phyloP scores from a whole-genome alignment of 345 rosid genomes.

The Arabidopsis arenosa region DNA sequence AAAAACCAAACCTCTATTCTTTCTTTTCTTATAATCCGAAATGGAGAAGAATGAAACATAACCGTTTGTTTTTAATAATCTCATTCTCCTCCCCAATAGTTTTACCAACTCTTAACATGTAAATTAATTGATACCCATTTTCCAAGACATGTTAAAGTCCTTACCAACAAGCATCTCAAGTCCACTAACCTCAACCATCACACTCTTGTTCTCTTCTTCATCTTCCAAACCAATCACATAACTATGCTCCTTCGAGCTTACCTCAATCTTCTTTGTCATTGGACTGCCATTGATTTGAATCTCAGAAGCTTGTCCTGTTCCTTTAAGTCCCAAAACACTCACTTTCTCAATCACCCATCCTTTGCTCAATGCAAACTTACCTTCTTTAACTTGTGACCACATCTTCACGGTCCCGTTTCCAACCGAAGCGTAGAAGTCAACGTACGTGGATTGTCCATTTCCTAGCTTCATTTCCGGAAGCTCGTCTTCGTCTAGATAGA shows the following conservation, averaged over 20 bases:
- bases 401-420: slow-evolving; percentile 66
- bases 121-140: slow-evolving; percentile 48
- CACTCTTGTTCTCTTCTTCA: slow-evolving; percentile 49
- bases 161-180: slow-evolving; percentile 70
- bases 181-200: slow-evolving; percentile 69
- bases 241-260: slow-evolving; percentile 57
- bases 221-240: slow-evolving; percentile 45
- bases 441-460: slow-evolving; percentile 65
- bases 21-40: slow-evolving; percentile 10
- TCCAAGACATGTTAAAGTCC: slow-evolving; percentile 75
- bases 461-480: slow-evolving; percentile 91
- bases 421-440: slow-evolving; percentile 66
- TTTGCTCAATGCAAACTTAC: slow-evolving; percentile 70
- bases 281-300: slow-evolving; percentile 60
- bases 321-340: slow-evolving; percentile 69
- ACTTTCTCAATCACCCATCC: slow-evolving; percentile 79
- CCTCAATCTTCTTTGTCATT: slow-evolving; percentile 34
- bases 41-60: neutral
- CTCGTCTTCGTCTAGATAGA: slow-evolving; percentile 84
- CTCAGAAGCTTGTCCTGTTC: slow-evolving; percentile 49
- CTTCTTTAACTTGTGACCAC: slow-evolving; percentile 84
- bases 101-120: slow-evolving; percentile 33
- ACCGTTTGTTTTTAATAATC: neutral
- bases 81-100: slow-evolving; percentile 37
- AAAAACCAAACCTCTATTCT: slow-evolving; percentile 28